These are phyloP conservation scores for Trifolium fragiferum DNA, from an alignment of 306 rosid species.

Conservation along the genomic window DNA sequence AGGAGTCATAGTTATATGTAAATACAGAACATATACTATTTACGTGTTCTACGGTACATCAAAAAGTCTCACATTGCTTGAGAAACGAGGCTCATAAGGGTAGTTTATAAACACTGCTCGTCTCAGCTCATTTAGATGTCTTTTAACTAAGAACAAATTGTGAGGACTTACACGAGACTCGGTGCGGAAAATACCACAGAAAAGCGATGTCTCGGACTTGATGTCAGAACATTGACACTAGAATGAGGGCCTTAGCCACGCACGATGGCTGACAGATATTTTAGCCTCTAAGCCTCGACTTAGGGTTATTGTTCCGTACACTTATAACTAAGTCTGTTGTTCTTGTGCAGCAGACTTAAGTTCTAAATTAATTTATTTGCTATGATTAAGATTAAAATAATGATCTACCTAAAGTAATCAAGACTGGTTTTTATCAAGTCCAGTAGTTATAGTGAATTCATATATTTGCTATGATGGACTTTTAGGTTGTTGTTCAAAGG, in stretches of 20 bases:
- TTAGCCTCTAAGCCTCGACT: neutral
- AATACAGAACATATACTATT: slow-evolving; percentile 5
- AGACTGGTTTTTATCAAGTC: neutral
- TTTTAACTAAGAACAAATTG: neutral
- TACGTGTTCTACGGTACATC: too few species aligned
- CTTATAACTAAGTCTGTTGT: neutral
- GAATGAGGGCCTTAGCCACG: neutral
- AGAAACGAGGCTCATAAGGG: too few species aligned
- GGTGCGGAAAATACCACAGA: neutral
- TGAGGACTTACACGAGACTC: neutral
- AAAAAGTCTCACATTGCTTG: too few species aligned
- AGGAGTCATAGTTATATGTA: neutral
- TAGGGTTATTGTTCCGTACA: too few species aligned
- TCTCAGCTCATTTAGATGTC: too few species aligned
- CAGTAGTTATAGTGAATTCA: neutral
- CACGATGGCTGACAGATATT: neutral
- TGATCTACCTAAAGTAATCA: neutral
- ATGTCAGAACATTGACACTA: neutral
- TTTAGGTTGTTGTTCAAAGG: slow-evolving; percentile 58
- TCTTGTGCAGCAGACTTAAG: neutral
- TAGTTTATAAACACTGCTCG: too few species aligned
- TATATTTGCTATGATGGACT: slow-evolving; percentile 23
- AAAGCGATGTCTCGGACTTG: neutral
- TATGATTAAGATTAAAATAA: too few species aligned
- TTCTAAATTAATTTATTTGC: too few species aligned